Evolutionary conservation across 208 protist genomes (phyloP).

Genomic region (Crithidia fasciculata): DNA sequence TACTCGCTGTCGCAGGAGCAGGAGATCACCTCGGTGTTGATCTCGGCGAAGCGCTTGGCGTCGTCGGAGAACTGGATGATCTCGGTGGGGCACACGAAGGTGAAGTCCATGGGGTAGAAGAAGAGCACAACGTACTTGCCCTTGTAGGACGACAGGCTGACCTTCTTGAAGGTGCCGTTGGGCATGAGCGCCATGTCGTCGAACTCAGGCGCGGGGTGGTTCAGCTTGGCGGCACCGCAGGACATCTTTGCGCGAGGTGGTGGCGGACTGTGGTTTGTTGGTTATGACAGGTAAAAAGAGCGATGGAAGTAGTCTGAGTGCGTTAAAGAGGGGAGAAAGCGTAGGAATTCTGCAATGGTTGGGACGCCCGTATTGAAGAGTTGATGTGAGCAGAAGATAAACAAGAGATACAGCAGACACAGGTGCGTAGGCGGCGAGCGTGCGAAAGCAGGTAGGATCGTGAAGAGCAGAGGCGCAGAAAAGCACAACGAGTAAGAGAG

Average conservation of each 20-base stretch:
- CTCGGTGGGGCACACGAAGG: conserved; percentile 98
- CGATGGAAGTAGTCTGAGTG: too few species aligned
- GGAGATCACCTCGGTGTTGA: conserved; percentile 92
- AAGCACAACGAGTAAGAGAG: too few species aligned
- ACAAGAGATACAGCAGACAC: not conserved
- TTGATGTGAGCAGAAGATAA: not conserved
- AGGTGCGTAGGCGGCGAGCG: not conserved
- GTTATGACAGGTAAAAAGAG: not conserved
- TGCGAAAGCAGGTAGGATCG: too few species aligned
- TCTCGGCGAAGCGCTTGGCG: conserved; percentile 88
- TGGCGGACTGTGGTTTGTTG: not conserved
- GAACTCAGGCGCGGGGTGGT: conserved; percentile 92
- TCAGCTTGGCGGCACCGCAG: conserved; percentile 42
- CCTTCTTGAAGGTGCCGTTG: conserved; percentile 94
- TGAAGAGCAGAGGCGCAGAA: too few species aligned
- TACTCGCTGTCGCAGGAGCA: conserved; percentile 95
- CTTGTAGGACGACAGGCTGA: conserved; percentile 91
- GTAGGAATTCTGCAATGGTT: not conserved
- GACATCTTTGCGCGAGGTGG: not conserved
- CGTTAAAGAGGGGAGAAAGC: not conserved
- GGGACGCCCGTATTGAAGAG: not conserved
- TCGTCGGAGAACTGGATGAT: conserved; percentile 96
- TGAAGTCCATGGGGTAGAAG: conserved; percentile 98
- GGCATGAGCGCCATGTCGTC: conserved; percentile 91
- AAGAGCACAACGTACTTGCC: conserved; percentile 96